Evolutionary conservation across 2,329 filamentous ascomycete genomes (phyloP), one percentile per base, ranked within the genome.

Genomic region (Madurella mycetomatis): DNA sequence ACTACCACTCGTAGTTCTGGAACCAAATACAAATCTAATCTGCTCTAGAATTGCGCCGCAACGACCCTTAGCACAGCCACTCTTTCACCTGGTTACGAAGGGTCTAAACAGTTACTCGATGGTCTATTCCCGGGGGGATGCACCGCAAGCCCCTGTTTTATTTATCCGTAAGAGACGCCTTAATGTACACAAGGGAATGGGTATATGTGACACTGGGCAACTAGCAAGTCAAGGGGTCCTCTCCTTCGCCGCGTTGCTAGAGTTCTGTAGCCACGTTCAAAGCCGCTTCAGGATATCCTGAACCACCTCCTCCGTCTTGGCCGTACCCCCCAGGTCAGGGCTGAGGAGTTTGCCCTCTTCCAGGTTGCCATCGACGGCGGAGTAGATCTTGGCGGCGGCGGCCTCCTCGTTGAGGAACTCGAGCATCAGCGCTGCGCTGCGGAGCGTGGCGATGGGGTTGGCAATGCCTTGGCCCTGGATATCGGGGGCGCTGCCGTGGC

Each of bases 401-500:
- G 82, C 78, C 73, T 91, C 87, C 77, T 95, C 86, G 60, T 90
- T 85, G 61, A 97, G 77, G 74, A 97, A 99, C 78, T 97, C 92
- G 62, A 99, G 80, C 94, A 99, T 97, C 59, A 96, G 79, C 34
- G 88, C 94, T 15, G 91, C 87, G 72, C 88, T 94, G 68, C 94
- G 81, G 61, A 99, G 81, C 9, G 94, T 97, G 37, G 94, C 94
- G 67, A 99, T 95, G 19, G 94, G 94, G 76, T 99, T 99, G 63
- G 94, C 91, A 68, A 99, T 92, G 61, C 86, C 85, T 79, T 87
- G 79, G 63, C 94, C 94, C 82, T 91, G 86, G 61, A 99, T 99
- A 69, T 99, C 94, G 5, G 94, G 94, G 31, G 94, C 94, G 66
- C 87, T 92, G 46, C 94, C 94, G 73, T 99, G 94, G 78, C 94